Percentiles rank a stretch among this genome's conserved stretches.
These are phyloP conservation scores for Myxozyma sirexii DNA, from an alignment of 805 yeast species.

Conservation along the genomic window DNA sequence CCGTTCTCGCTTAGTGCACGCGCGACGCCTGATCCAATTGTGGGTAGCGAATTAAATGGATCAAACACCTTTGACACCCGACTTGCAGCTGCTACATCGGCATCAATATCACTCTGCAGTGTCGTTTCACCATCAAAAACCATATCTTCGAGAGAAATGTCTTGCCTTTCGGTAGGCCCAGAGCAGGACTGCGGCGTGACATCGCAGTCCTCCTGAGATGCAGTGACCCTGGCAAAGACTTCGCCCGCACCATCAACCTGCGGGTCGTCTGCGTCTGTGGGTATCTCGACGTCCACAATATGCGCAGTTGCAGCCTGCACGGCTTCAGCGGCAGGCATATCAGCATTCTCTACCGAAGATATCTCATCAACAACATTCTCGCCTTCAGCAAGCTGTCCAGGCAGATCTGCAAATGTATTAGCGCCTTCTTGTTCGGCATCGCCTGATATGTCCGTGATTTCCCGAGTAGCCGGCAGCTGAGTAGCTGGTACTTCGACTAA, in stretches of 20 bases:
- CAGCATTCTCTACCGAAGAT: too few relatives aligned
- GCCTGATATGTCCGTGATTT: too few relatives aligned
- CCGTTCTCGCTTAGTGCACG: background rate
- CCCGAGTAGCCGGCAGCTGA: too few relatives aligned
- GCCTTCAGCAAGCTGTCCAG: too few relatives aligned
- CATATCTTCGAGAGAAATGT: background rate
- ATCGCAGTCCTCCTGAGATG: background rate
- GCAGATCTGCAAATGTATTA: too few relatives aligned
- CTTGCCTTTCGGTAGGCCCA: background rate
- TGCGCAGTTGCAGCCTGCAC: background rate
- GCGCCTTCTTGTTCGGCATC: too few relatives aligned
- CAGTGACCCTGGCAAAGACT: background rate
- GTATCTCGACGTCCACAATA: background rate
- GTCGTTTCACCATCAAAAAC: background rate
- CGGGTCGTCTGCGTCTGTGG: background rate
- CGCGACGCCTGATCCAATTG: background rate
- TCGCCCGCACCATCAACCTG: background rate
- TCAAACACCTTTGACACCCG: slow-evolving; percentile 1
- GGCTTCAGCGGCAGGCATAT: background rate
- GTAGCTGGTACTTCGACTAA: too few relatives aligned
- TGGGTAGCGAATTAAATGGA: slow-evolving; percentile 17
- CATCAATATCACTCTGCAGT: slow-evolving; percentile 2
- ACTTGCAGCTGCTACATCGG: background rate
- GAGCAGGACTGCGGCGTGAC: background rate
- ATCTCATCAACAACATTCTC: too few relatives aligned